These are phyloP conservation scores for Gossypium schwendimanii DNA, from an alignment of 441 rosid genomes.

Conservation along the genomic window DNA sequence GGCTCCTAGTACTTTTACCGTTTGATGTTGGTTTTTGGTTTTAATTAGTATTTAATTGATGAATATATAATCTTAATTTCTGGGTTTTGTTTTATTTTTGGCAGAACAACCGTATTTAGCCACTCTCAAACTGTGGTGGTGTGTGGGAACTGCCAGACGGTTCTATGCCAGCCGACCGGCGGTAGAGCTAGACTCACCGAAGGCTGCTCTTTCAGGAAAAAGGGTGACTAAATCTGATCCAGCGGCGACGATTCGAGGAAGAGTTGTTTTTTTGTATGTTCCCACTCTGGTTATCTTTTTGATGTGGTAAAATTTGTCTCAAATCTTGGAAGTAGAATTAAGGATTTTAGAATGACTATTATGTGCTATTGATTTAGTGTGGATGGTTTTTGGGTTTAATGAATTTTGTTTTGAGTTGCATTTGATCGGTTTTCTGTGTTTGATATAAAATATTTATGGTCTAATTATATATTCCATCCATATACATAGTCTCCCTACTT, in stretches of 20 bases:
- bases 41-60: no score
- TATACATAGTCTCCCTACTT: no score
- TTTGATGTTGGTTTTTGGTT: no score
- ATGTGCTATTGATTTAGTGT: neutral
- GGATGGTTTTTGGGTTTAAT: neutral
- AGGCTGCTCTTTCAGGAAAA: conserved; percentile 49
- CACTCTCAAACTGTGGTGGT: conserved; percentile 54
- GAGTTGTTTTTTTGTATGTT: neutral
- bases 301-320: neutral
- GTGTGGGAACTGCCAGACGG: conserved; percentile 49
- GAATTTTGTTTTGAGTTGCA: neutral
- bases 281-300: neutral
- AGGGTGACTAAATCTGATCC: conserved; percentile 23
- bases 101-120: conserved; percentile 52
- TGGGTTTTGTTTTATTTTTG: conserved; percentile 6
- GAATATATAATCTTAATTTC: neutral
- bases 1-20: no score
- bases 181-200: conserved; percentile 49
- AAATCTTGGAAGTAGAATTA: neutral
- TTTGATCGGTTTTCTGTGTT: neutral
- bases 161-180: conserved; percentile 55
- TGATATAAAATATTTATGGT: neutral
- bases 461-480: no score
- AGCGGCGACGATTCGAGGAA: neutral
- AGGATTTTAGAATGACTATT: neutral